Evolutionary conservation across 495 filamentous ascomycete species (phyloP).

Genomic region (Astrocystis sublimbata): DNA sequence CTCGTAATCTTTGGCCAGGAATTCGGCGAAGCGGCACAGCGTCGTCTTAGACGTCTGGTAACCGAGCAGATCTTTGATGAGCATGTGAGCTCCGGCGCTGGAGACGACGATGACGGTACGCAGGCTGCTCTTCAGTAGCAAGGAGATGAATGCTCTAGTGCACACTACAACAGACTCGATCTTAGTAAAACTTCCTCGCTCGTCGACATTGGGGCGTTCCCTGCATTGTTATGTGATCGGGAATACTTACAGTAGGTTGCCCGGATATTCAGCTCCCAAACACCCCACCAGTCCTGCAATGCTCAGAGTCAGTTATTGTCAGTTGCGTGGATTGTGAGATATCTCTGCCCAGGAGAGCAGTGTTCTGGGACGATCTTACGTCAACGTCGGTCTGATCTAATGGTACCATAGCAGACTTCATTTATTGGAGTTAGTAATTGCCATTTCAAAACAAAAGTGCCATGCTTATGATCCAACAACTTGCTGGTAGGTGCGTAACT

Average conservation of each 20-base stretch:
- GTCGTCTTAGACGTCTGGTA: conserved; percentile 17
- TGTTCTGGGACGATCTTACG: too few species aligned
- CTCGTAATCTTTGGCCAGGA: conserved; percentile 13
- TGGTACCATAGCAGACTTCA: conserved; percentile 1
- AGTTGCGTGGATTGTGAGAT: too few species aligned
- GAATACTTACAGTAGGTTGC: conserved; percentile 26
- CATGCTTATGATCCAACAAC: too few species aligned
- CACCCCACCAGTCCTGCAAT: conserved; percentile 16
- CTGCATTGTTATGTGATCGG: conserved; percentile 24
- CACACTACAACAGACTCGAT: conserved; percentile 17
- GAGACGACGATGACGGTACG: conserved; percentile 4
- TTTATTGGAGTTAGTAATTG: too few species aligned
- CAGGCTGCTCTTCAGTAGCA: neutral
- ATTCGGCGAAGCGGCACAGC: conserved; percentile 12
- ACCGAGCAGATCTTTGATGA: neutral
- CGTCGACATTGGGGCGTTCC: conserved; percentile 25
- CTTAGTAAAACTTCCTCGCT: conserved; percentile 16
- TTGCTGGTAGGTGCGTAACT: too few species aligned
- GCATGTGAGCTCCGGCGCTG: conserved; percentile 11
- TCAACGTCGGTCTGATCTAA: neutral
- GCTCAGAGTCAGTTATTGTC: too few species aligned
- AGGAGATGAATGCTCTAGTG: conserved; percentile 5
- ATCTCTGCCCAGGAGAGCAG: too few species aligned
- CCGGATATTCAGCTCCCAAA: conserved; percentile 9
- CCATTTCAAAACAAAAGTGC: too few species aligned